These are phyloP conservation scores for Pleurotus tuoliensis DNA, from an alignment of 768 basidiomycete genomes.

Conservation along the genomic window DNA sequence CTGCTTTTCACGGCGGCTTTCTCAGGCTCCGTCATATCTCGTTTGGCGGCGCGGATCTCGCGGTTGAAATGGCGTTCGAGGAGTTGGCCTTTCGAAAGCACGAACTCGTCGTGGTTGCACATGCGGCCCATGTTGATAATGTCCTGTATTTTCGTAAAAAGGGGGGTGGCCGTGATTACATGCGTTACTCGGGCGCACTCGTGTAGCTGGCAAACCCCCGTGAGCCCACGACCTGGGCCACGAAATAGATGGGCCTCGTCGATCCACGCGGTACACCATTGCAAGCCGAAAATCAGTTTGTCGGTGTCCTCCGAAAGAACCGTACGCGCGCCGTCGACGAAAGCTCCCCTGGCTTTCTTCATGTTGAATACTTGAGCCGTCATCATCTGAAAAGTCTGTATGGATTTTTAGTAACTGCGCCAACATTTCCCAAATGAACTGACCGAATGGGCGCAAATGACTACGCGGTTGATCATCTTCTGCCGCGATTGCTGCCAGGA, in stretches of 20 bases:
- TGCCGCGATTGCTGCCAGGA: background rate
- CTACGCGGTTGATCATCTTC: background rate
- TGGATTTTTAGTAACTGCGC: background rate
- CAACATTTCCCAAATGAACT: background rate
- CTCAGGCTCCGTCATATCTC: background rate
- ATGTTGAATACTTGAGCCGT: background rate
- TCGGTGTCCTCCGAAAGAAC: too few relatives aligned
- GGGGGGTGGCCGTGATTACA: conserved; percentile 11
- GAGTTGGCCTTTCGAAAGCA: background rate
- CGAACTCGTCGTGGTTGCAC: background rate
- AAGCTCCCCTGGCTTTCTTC: background rate
- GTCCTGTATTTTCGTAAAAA: conserved; percentile 6
- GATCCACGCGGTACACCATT: conserved; percentile 4
- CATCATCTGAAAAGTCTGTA: background rate
- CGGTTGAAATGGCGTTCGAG: background rate
- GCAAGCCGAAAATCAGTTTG: background rate
- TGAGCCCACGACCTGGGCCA: conserved; percentile 2
- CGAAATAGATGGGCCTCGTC: conserved; percentile 16
- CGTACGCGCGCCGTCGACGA: too few relatives aligned
- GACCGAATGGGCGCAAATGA: conserved; percentile 5
- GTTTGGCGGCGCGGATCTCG: background rate
- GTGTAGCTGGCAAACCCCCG: conserved; percentile 3
- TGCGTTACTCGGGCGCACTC: background rate
- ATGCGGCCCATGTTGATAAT: conserved; percentile 7
- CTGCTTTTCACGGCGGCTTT: background rate